Base-by-base conservation (phyloP, 805 yeast species). In the Schizosaccharomyces cryophilus region DNA sequence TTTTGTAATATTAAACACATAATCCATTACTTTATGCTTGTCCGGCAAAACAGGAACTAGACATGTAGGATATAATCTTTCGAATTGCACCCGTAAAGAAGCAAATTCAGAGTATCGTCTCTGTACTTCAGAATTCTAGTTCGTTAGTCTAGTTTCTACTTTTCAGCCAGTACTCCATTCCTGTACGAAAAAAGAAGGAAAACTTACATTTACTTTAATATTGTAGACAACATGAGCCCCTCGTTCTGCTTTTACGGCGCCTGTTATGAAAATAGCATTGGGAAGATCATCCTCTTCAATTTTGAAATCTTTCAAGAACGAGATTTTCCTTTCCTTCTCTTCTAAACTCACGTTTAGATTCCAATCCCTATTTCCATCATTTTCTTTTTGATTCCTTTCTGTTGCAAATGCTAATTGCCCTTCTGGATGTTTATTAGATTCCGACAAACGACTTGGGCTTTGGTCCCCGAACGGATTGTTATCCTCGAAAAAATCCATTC, bases 31-130 rank as follows among this genome's bases (percentile, higher is more conserved):
- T 17, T 85, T 76, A 69, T 85, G 90, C 69, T 85, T 85, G 70
- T 83, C 85, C 0, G 98, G 98, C 9, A 93, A 90, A 0, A 97
- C 96, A 5, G 98, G 98, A 4, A 93, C 80, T 2, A 93, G 78
- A 3, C 82, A 69, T 2, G 93, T 80, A 2, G 98, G 96, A 64
- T 84, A 84, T 47, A 86, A 72, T 65, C 83, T 81, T 2, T 81
- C 74, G 26, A 93, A 74, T 4, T 84, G 77, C 51, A 80, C 83
- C 63, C 96, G 75, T 56, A 93, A 75, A 60, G 85, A 80, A 67
- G 87, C 96, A 69, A 93, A 93, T 69, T 93, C 98, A 42, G 95
- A 84, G 69, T 93, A 93, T 56, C 97, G 76, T 66, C 98, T 75
- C 59, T 89, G 80, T 4, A 87, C 89, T 17, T 77, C 74, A 40